Evolutionary conservation across 768 basidiomycete species (phyloP), one percentile per base, ranked within the genome.

Genomic region (Hygrophoropsis aurantiaca): DNA sequence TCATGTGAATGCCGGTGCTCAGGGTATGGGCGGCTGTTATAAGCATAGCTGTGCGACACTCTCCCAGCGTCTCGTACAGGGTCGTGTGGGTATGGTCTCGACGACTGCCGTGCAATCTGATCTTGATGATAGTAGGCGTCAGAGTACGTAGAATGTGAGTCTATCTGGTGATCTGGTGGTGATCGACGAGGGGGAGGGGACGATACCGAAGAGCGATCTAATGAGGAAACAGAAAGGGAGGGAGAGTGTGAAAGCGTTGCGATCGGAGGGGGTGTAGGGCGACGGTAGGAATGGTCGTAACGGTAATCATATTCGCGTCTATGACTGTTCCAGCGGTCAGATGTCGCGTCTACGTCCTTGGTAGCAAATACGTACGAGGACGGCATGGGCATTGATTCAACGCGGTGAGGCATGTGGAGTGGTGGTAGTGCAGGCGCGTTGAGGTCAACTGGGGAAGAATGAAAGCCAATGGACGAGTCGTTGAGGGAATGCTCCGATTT

Each of bases 121-220:
- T 69, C 67, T 58, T 74, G 69, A 21, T 71, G 51, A 51, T 70
- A 67, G 62, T 71, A 67, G 27, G 67, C 49, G 57, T 74, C 72
- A 49, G 70, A 59, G 54, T 66, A 68, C 42, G 47, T 38, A 8
- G 62, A 50, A 23, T 63, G 58, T 33, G 64, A 62, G 52, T 58
- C 61, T 35, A 58, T 45, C 34, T 65, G 56, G 49, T 53, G 61
- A 60, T 66, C 50, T 61, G 71, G 42, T 60, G 67, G 51, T 2
- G 71, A 68, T 51, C 72, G 65, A 56, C 78, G 70, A 44, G 75
- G 58, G 51, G 80, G 79, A 6, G 85, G 81, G 1, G 82, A 80
- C n/a, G 74, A 75, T 37, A 79, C 75, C 26, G 79, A 75, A 37
- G 79, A 78, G 57, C 80, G 77, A 69, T 83, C 82, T 27, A 78